These are phyloP conservation scores for Albifimbria verrucaria DNA, from an alignment of 2,329 filamentous ascomycete species.

Conservation along the genomic window DNA sequence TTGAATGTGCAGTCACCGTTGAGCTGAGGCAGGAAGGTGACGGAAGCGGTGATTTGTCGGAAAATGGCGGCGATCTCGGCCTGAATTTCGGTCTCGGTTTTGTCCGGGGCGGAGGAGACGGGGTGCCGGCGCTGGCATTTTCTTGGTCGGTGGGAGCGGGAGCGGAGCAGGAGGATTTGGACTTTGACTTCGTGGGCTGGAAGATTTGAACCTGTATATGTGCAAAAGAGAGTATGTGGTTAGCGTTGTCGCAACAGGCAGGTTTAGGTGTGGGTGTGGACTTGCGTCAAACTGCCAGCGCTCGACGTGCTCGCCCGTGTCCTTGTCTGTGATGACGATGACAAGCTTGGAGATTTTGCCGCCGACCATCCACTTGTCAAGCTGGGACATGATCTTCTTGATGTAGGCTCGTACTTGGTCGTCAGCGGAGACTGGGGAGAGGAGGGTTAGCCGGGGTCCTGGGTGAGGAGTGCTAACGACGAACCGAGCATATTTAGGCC, in stretches of 20 bases:
- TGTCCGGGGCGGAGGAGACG: slow-evolving; percentile 52
- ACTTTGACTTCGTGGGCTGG: slow-evolving; percentile 32
- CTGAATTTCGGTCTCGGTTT: slow-evolving; percentile 92
- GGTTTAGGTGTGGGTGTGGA: slow-evolving; percentile 3
- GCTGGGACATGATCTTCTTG: slow-evolving; percentile 97
- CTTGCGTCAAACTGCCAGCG: slow-evolving; percentile 95
- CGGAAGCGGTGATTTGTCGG: slow-evolving; percentile 94
- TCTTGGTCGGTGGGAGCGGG: slow-evolving; percentile 59
- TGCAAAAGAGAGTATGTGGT: slow-evolving; percentile 3
- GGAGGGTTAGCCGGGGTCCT: too few species aligned
- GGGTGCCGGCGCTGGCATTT: slow-evolving; percentile 48
- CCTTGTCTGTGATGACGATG: slow-evolving; percentile 94
- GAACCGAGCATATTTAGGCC: slow-evolving; percentile 91
- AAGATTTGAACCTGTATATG: slow-evolving; percentile 35
- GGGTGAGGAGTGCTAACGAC: slow-evolving; percentile 12
- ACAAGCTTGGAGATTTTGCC: slow-evolving; percentile 97
- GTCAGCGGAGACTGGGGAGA: slow-evolving; percentile 74
- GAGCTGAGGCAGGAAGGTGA: slow-evolving; percentile 93
- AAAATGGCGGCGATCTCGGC: slow-evolving; percentile 95
- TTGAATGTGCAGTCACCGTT: slow-evolving; percentile 94
- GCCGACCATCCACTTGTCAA: slow-evolving; percentile 96
- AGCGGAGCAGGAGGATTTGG: slow-evolving; percentile 38
- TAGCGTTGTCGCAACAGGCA: slow-evolving; percentile 6
- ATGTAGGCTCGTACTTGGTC: slow-evolving; percentile 99
- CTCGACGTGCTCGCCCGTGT: slow-evolving; percentile 94